A percentile compares a stretch with the other conserved stretches of the same genome.
Conservation (phyloP, 768 basidiomycete species). For the Leccinellum rugosiceps region DNA sequence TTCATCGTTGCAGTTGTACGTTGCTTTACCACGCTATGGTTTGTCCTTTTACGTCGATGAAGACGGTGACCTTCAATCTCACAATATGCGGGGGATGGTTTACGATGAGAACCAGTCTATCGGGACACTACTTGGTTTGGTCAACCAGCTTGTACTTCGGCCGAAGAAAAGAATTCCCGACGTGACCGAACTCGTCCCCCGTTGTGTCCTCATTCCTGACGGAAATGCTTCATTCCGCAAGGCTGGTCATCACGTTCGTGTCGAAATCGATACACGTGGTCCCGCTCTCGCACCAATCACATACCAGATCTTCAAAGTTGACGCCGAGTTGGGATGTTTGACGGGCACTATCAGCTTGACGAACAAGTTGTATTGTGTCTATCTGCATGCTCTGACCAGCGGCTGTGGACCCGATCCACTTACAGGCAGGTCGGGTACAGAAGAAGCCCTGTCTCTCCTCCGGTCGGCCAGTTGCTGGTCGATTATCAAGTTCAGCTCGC, state of each 20-base stretch:
- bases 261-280: slow-evolving; percentile 2
- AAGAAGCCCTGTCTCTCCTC: slow-evolving; percentile 40
- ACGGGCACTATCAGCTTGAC: slow-evolving; percentile 20
- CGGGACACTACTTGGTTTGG: slow-evolving; percentile 44
- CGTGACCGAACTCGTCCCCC: not conserved
- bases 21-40: slow-evolving; percentile 37
- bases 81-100: slow-evolving; percentile 37
- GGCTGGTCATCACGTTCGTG: slow-evolving; percentile 8
- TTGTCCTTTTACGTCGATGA: slow-evolving; percentile 38
- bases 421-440: slow-evolving; percentile 40
- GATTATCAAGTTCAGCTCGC: slow-evolving; percentile 31
- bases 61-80: slow-evolving; percentile 34
- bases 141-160: slow-evolving; percentile 38
- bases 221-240: slow-evolving; percentile 17
- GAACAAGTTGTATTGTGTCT: slow-evolving; percentile 34
- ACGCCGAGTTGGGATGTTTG: slow-evolving; percentile 30
- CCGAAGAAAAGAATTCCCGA: slow-evolving; percentile 4
- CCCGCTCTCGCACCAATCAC: not conserved
- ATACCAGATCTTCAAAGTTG: slow-evolving; percentile 30
- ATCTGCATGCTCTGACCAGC: slow-evolving; percentile 44
- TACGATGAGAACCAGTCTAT: slow-evolving; percentile 38
- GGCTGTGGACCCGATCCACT: slow-evolving; percentile 41
- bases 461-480: slow-evolving; percentile 37
- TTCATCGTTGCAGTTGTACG: slow-evolving; percentile 14
- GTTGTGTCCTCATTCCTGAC: slow-evolving; percentile 36